Base-by-base conservation (phyloP, 805 yeast species). In the Candida odintsovae region DNA sequence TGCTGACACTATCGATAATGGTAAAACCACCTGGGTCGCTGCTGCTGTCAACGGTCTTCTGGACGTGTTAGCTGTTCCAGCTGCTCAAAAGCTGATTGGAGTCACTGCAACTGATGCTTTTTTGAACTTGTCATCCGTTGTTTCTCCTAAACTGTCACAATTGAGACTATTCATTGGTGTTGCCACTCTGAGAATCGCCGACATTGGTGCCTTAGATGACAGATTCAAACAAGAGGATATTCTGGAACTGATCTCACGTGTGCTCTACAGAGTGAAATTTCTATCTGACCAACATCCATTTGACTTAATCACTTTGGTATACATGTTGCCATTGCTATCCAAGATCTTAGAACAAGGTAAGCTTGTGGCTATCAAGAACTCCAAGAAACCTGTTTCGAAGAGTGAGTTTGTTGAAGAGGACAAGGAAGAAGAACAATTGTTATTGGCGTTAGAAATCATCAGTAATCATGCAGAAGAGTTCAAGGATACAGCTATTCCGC, bases 381-480 rank as follows among this genome's bases (percentile, higher is more conserved):
- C 82, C 3, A 72, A 70, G 40, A 82, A 79, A 57, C 73, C 69
- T 2, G 63, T 68, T 10, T 69, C 74, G 1, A 83, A 81, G 26
- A 70, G 82, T 3, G 95, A 87, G 56, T 86, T 83, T 61, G 76
- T 76, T 26, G 92, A 88, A 46, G 96, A 87, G 62, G 88, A 82
- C 54, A 82, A 82, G n/a, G 90, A 86, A 59, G 97, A 90, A 63
- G 97, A 90, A 61, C 92, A 87, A 56, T 69, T 90, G 42, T 64
- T 86, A 42, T 68, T 92, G 47, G 85, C 92, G 0, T 65, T 90
- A 55, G 95, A 87, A 57, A 80, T 90, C 37, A 70, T 92, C 46
- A 72, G 81, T 37, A 75, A 76, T 2, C 90, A 86, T 57, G 75
- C 83, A 20, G 90, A 81, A 52, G 74, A 72, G 13, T 84, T 94